phyloP scores from a whole-genome alignment of 306 rosid genomes.

The Hippophae rhamnoides region DNA sequence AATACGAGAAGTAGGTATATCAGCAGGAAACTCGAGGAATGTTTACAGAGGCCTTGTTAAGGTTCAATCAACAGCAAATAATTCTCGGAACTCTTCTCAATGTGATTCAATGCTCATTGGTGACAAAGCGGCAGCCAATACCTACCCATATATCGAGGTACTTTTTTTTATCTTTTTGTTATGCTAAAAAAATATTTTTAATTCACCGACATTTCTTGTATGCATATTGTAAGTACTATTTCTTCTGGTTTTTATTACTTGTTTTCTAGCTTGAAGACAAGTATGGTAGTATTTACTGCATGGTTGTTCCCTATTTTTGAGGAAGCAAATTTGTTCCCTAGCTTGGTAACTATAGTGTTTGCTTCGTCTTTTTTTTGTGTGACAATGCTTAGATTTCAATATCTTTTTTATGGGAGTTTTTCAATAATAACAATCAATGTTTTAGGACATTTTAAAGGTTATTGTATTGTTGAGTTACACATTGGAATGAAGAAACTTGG shows the following conservation, averaged over 20 bases:
- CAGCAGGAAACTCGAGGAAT: slow-evolving; percentile 76
- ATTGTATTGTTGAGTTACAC: too few species aligned
- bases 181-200: background rate
- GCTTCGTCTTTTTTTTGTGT: too few species aligned
- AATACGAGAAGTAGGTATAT: slow-evolving; percentile 83
- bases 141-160: slow-evolving; percentile 90
- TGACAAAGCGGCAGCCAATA: slow-evolving; percentile 82
- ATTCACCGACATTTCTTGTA: background rate
- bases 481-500: too few species aligned
- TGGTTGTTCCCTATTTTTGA: too few species aligned
- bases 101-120: slow-evolving; percentile 98
- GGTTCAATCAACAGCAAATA: slow-evolving; percentile 74
- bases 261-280: background rate
- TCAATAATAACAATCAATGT: too few species aligned
- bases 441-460: too few species aligned
- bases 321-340: too few species aligned
- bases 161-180: background rate
- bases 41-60: slow-evolving; percentile 91
- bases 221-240: background rate
- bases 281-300: background rate
- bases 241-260: background rate
- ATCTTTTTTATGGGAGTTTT: too few species aligned
- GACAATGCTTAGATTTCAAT: too few species aligned
- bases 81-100: slow-evolving; percentile 80
- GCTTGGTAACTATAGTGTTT: too few species aligned